Percentiles rank a stretch among this genome's conserved stretches.
phyloP scores from a whole-genome alignment of 139 green algal species.

The Eudorina sp. region DNA sequence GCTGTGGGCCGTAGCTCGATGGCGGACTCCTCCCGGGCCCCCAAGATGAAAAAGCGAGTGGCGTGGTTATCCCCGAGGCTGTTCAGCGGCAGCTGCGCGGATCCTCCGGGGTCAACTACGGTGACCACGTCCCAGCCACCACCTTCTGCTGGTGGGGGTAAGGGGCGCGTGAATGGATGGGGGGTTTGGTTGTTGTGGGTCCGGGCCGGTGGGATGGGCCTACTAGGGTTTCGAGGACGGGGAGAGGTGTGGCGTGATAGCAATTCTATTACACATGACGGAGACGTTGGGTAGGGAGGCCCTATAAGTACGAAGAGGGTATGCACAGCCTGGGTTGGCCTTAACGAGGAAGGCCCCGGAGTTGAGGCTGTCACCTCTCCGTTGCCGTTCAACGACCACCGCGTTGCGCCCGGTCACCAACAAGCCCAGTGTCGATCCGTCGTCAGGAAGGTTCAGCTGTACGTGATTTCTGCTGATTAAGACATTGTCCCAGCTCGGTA shows the following conservation, averaged over 20 bases:
- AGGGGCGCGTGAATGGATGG: too few relatives aligned
- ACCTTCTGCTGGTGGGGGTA: background rate
- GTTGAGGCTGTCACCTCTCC: too few relatives aligned
- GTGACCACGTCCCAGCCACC: slow-evolving; percentile 15
- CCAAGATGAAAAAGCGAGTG: slow-evolving; percentile 3
- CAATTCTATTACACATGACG: too few relatives aligned
- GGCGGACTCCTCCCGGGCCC: background rate
- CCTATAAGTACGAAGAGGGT: too few relatives aligned
- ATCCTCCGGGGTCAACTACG: background rate
- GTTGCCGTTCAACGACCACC: background rate
- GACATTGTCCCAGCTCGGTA: slow-evolving; percentile 7
- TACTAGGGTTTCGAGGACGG: too few relatives aligned
- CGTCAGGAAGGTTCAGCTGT: background rate
- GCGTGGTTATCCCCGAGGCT: background rate
- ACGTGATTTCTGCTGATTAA: slow-evolving; percentile 27
- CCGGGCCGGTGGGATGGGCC: too few relatives aligned
- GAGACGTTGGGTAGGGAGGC: too few relatives aligned
- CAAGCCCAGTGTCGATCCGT: background rate
- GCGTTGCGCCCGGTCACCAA: background rate
- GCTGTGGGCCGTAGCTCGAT: background rate
- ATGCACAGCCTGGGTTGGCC: too few relatives aligned
- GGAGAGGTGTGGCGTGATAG: too few relatives aligned
- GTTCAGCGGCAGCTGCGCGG: background rate
- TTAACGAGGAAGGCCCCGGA: too few relatives aligned
- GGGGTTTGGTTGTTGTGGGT: background rate